Evolutionary conservation across 2,329 filamentous ascomycete genomes (phyloP).

Genomic region (Eutypa lata): DNA sequence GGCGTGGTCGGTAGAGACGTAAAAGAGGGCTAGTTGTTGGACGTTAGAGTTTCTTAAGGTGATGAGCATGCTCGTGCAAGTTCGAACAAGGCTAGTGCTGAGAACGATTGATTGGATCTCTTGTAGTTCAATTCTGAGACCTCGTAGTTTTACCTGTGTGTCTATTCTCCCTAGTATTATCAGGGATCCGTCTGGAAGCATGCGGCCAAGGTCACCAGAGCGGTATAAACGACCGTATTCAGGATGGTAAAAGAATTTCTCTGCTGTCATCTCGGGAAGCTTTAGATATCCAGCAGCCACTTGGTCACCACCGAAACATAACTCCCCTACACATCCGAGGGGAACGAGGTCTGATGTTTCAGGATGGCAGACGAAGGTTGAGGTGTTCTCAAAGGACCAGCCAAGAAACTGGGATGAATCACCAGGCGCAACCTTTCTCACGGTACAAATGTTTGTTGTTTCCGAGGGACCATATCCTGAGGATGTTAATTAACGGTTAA

Average conservation of each 20-base stretch:
- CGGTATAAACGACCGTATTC: constrained; percentile 72
- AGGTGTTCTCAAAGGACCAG: constrained; percentile 70
- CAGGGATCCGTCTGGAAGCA: constrained; percentile 74
- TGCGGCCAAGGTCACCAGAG: constrained; percentile 76
- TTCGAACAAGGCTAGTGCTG: constrained; percentile 45
- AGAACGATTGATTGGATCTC: constrained; percentile 69
- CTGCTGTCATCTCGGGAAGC: constrained; percentile 55
- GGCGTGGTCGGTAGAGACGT: constrained; percentile 44
- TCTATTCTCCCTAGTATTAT: constrained; percentile 71
- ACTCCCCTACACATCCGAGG: constrained; percentile 71
- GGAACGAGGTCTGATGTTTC: constrained; percentile 55
- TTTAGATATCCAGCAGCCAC: constrained; percentile 70
- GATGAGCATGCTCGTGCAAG: constrained; percentile 63
- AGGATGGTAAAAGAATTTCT: constrained; percentile 68
- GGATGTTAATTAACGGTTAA: constrained; percentile 1
- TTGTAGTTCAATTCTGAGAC: constrained; percentile 73
- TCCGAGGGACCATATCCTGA: constrained; percentile 76
- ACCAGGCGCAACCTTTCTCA: constrained; percentile 56
- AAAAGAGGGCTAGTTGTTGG: constrained; percentile 66
- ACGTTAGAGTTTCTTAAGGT: constrained; percentile 33
- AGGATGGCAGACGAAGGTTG: constrained; percentile 59
- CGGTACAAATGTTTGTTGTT: constrained; percentile 83
- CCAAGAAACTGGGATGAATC: constrained; percentile 77
- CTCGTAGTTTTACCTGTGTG: constrained; percentile 78
- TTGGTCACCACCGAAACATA: constrained; percentile 85